These are phyloP conservation scores for Debaryomyces robertsiae DNA, from an alignment of 1,139 yeast genomes.

Conservation along the genomic window DNA sequence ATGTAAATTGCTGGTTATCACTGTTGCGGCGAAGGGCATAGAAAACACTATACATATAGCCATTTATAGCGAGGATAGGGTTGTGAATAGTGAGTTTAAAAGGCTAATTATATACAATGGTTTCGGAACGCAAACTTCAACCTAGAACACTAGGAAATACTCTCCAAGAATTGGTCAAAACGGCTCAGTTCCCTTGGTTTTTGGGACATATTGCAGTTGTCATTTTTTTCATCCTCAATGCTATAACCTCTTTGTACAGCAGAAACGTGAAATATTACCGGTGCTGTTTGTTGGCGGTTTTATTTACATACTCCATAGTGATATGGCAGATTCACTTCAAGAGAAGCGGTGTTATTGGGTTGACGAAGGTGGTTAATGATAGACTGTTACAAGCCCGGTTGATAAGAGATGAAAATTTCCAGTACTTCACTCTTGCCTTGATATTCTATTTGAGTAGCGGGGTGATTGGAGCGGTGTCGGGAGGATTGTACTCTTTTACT, in stretches of 20 bases:
- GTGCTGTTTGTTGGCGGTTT: slow-evolving; percentile 41
- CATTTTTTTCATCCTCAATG: slow-evolving; percentile 33
- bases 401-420: slow-evolving; percentile 52
- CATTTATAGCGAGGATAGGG: too few relatives aligned
- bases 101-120: background rate
- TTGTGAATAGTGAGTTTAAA: too few relatives aligned
- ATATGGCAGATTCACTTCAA: slow-evolving; percentile 48
- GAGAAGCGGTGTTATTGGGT: slow-evolving; percentile 23
- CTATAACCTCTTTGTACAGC: slow-evolving; percentile 36
- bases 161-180: slow-evolving; percentile 23
- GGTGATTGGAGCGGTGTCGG: slow-evolving; percentile 33
- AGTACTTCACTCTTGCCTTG: slow-evolving; percentile 48
- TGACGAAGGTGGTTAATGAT: slow-evolving; percentile 17
- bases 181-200: slow-evolving; percentile 59
- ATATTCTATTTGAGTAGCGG: slow-evolving; percentile 36
- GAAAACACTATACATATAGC: too few relatives aligned
- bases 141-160: slow-evolving; percentile 10
- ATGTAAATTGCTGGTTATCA: background rate
- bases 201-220: slow-evolving; percentile 48
- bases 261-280: slow-evolving; percentile 36
- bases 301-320: slow-evolving; percentile 50
- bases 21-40: background rate
- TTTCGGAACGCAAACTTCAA: slow-evolving; percentile 2
- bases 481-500: slow-evolving; percentile 53
- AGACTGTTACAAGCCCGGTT: slow-evolving; percentile 13